Percentiles rank a stretch among this genome's conserved stretches.
These are phyloP conservation scores for Brettanomyces naardenensis DNA, from an alignment of 805 yeast genomes.

Conservation along the genomic window DNA sequence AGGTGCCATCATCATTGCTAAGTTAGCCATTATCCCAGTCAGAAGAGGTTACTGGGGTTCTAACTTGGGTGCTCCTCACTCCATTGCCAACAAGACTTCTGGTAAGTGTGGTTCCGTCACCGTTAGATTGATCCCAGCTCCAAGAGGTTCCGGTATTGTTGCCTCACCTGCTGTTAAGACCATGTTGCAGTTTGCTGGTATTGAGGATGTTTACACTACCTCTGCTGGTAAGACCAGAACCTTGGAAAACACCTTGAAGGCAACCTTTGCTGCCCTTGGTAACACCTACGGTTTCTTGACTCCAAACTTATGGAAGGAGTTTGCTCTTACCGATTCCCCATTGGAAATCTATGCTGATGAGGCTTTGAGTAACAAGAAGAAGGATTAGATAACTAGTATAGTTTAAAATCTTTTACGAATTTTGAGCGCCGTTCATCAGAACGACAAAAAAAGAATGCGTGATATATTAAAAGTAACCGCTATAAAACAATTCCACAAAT, in stretches of 20 bases:
- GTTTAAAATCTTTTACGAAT: no score
- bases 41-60: slow-evolving; percentile 99
- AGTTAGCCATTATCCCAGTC: slow-evolving; percentile 97
- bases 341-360: slow-evolving; percentile 90
- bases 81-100: slow-evolving; percentile 94
- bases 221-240: slow-evolving; percentile 99
- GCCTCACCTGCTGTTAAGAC: slow-evolving; percentile 99
- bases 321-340: slow-evolving; percentile 83
- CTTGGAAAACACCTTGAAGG: slow-evolving; percentile 99
- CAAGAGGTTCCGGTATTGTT: slow-evolving; percentile 99
- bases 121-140: slow-evolving; percentile 99
- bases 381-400: no score
- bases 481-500: slow-evolving; percentile 1
- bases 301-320: slow-evolving; percentile 96
- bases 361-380: slow-evolving; percentile 68
- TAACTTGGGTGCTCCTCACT: slow-evolving; percentile 99
- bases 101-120: slow-evolving; percentile 99
- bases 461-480: background rate
- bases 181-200: slow-evolving; percentile 98
- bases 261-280: slow-evolving; percentile 98
- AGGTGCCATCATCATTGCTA: slow-evolving; percentile 99
- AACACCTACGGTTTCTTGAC: slow-evolving; percentile 99
- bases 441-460: background rate
- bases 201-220: slow-evolving; percentile 98
- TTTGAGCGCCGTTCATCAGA: no score